Base-by-base conservation (phyloP, 2,329 filamentous ascomycete genomes). In the Diaporthe helianthi region DNA sequence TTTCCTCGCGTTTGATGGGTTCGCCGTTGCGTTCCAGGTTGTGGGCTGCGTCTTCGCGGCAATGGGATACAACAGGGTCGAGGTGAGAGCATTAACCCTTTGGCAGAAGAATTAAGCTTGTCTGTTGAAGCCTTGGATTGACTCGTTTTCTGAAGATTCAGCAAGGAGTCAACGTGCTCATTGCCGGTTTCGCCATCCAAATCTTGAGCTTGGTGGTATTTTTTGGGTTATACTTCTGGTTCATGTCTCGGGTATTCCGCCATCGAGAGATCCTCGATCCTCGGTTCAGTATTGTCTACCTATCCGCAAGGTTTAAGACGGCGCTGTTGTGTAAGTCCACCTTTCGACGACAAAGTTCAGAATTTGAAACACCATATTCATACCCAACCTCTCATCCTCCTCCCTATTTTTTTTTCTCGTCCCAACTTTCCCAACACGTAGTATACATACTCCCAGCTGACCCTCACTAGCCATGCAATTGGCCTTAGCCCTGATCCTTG, bases 121-220 rank as follows among this genome's bases (percentile, higher is more conserved):
- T 41, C 58, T 36, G 9, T 36, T 8, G 24, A 19, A 2, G 26
- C 24, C 13, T 53, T 71, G 54, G 73, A 26, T 66, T 72, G 33
- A 63, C 53, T 67, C 10, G 6, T 24, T 2, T 44, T 31, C n/a
- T n/a, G n/a, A 15, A 81, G 80, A 75, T 76, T 65, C 67, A 68
- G 24, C 76, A 78, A 73, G 76, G 83, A 12, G 70, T 78, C 33
- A 76, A 76, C 29, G 76, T 86, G 15, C 74, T 84, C n/a, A 76
- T 83, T 8, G 80, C 77, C 2, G 85, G 84, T 9, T 72, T 87
- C 15, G 81, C 76, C 1, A 75, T 87, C 24, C 84, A 86, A 70
- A 74, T 81, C 2, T 68, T 76, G 6, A 78, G 81, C 5, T 75
- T 86, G 12, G 55, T 81, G 33, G 72, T 79, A 13, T 83, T 83